These are phyloP conservation scores for Ceratocystis cacaofunesta DNA, from an alignment of 2,329 filamentous ascomycete species.

Conservation along the genomic window DNA sequence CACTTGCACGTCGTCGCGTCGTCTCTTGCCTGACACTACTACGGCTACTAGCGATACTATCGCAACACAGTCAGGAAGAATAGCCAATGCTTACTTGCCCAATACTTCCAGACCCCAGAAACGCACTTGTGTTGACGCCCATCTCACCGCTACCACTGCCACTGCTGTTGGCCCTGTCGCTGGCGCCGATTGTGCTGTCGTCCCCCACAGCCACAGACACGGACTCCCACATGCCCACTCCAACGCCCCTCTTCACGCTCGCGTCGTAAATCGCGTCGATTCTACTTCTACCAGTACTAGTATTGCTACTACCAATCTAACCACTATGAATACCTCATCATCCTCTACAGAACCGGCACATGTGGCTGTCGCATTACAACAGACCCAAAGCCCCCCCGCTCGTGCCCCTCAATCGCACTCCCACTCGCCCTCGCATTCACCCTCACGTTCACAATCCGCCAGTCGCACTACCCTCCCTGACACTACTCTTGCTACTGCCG, in stretches of 20 bases:
- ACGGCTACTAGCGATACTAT: too few species aligned
- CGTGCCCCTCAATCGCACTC: constrained; percentile 6
- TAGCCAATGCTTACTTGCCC: not conserved
- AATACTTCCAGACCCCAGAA: not conserved
- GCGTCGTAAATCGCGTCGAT: constrained; percentile 7
- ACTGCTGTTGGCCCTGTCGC: too few species aligned
- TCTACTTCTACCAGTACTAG: not conserved
- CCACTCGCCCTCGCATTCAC: not conserved
- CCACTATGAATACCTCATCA: not conserved
- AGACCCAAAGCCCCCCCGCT: not conserved
- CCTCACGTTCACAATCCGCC: constrained; percentile 15
- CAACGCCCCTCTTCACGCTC: not conserved
- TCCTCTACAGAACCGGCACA: not conserved
- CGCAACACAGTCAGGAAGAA: not conserved
- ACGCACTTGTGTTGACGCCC: not conserved
- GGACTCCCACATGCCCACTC: not conserved
- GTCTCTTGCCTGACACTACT: not conserved
- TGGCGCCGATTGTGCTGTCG: not conserved
- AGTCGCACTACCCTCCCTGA: constrained; percentile 1
- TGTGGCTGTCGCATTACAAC: not conserved
- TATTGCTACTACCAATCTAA: too few species aligned
- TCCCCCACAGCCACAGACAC: not conserved
- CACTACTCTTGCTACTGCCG: constrained; percentile 23
- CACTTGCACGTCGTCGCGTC: constrained; percentile 11
- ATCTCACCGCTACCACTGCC: not conserved